phyloP scores from a whole-genome alignment of 345 rosid genomes.

The Citrus mangshanensis region DNA sequence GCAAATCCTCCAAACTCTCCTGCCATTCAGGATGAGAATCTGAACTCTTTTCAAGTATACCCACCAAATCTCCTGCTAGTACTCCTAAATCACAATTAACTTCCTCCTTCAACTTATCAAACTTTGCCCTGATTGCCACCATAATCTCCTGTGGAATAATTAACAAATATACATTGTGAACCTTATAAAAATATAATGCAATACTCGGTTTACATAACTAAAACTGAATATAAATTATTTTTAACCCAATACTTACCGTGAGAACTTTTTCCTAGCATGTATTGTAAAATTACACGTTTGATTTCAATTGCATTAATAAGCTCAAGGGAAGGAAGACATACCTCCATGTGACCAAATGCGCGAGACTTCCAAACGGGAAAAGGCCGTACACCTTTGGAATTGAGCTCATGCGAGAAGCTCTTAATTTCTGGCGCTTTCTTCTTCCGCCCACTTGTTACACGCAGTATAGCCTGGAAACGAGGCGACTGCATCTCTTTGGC shows the following conservation, averaged over 20 bases:
- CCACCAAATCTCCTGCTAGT: conserved; percentile 85
- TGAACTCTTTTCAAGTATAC: conserved; percentile 64
- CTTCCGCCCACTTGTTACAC: conserved; percentile 79
- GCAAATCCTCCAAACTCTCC: conserved; percentile 76
- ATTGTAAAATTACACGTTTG: background rate
- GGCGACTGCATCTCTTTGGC: conserved; percentile 85
- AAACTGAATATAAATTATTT: background rate
- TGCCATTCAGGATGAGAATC: conserved; percentile 69
- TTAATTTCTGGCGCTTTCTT: conserved; percentile 79
- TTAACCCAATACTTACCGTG: background rate
- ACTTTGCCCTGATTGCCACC: conserved; percentile 77
- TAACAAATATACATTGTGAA: background rate
- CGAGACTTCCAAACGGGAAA: conserved; percentile 89
- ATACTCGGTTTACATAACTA: too few species aligned
- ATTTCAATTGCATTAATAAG: background rate
- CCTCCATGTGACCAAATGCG: conserved; percentile 92
- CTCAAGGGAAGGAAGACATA: conserved; percentile 10
- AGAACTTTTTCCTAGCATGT: background rate
- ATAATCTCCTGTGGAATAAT: conserved; percentile 63
- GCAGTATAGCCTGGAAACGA: conserved; percentile 78
- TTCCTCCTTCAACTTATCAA: conserved; percentile 86
- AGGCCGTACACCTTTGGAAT: conserved; percentile 93
- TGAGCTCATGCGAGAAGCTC: conserved; percentile 97
- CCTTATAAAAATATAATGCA: background rate
- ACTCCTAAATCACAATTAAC: conserved; percentile 86